Percentiles rank a stretch among this genome's conserved stretches.
These are phyloP conservation scores for Starmera caribaea DNA, from an alignment of 805 yeast genomes.

Conservation along the genomic window DNA sequence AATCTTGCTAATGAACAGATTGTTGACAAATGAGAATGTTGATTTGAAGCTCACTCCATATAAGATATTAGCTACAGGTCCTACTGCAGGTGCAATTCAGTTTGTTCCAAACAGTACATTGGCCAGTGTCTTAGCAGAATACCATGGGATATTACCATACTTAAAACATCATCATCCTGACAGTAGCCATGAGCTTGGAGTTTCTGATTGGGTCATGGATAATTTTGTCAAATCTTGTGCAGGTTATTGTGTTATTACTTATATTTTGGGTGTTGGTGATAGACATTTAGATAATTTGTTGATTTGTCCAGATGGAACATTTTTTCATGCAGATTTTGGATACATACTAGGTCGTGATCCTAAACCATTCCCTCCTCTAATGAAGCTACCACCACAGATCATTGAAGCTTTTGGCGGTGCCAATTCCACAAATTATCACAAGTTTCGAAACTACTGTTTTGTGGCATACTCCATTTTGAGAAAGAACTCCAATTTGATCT, in stretches of 20 bases:
- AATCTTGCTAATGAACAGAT: slow-evolving; percentile 81
- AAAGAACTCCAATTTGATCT: slow-evolving; percentile 79
- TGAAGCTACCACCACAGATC: slow-evolving; percentile 94
- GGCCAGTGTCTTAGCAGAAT: slow-evolving; percentile 63
- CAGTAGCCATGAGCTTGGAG: slow-evolving; percentile 22
- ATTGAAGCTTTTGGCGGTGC: slow-evolving; percentile 98
- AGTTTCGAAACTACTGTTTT: slow-evolving; percentile 88
- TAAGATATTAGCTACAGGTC: slow-evolving; percentile 81
- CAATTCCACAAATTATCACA: slow-evolving; percentile 71
- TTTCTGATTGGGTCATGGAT: slow-evolving; percentile 62
- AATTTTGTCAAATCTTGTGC: slow-evolving; percentile 93
- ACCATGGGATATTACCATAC: slow-evolving; percentile 69
- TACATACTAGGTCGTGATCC: slow-evolving; percentile 96
- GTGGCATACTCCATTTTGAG: slow-evolving; percentile 87
- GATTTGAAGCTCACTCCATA: slow-evolving; percentile 86
- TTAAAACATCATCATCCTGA: slow-evolving; percentile 60
- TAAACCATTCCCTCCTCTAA: slow-evolving; percentile 96
- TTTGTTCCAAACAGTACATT: slow-evolving; percentile 90
- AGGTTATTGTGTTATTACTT: slow-evolving; percentile 95
- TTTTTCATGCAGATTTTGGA: slow-evolving; percentile 98
- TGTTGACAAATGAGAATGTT: slow-evolving; percentile 80
- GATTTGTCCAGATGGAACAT: slow-evolving; percentile 73
- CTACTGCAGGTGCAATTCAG: slow-evolving; percentile 86
- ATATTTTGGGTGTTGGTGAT: slow-evolving; percentile 93
- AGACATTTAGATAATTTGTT: slow-evolving; percentile 88